Evolutionary conservation across 805 yeast species (phyloP), one percentile per base, ranked within the genome.

Genomic region (Metschnikowia vanudenii): DNA sequence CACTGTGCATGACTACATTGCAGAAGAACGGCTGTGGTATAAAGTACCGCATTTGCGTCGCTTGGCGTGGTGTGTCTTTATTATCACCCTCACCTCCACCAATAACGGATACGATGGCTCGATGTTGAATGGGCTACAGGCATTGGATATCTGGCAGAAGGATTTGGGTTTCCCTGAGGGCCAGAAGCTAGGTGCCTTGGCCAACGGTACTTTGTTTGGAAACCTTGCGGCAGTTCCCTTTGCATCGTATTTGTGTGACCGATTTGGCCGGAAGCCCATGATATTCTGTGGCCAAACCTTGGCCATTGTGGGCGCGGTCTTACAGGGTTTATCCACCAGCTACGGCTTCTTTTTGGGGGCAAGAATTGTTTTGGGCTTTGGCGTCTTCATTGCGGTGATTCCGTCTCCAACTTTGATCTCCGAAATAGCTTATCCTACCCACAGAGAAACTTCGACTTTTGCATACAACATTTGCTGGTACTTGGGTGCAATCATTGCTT

Each of bases 381-480:
- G 82, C 22, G 61, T 62, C 30, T 67, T 68, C 49, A 46, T 75
- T 43, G 68, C 76, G 11, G 62, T 64, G 30, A 73, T 73, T 35
- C 64, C 76, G 9, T 64, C 78, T 19, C 80, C 82, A n/a, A 51
- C 78, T 10, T 63, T 77, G 57, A 67, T 78, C 37, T 68, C 81
- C 3, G 84, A 80, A 54, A 51, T 78, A 17, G 61, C 81, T 1
- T 78, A 64, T 53, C 83, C 83, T 18, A 56, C 61, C n/a, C 53
- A 59, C 28, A 58, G 72, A 52, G 71, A 65, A 19, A 49, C 59
- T 2, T 29, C 47, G 16, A 60, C 58, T 3, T 67, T 79, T n/a
- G 62, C 71, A 45, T 79, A 69, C 63, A 79, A 78, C 59, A 68
- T 74, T 17, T 71, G 73, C 50, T 77, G 80, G 81, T 76, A 74